Percentiles rank a stretch among this genome's conserved stretches.
These are phyloP conservation scores for Colletotrichum horii DNA, from an alignment of 2,329 filamentous ascomycete species.

Conservation along the genomic window DNA sequence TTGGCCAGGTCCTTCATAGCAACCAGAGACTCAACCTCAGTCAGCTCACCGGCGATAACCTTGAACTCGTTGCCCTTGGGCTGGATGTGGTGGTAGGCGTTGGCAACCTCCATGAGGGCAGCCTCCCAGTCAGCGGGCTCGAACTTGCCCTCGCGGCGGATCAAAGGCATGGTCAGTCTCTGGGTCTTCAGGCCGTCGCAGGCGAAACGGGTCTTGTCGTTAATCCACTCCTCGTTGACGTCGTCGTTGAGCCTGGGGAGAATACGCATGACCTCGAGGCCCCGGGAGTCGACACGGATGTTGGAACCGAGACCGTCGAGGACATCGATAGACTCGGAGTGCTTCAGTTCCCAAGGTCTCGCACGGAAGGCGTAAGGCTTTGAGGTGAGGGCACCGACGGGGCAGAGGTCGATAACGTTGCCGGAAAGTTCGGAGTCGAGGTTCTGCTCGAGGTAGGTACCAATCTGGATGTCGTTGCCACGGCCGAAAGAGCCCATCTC, in stretches of 20 bases:
- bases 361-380: constrained; percentile 98
- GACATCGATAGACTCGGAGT: constrained; percentile 95
- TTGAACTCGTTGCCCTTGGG: constrained; percentile 96
- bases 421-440: constrained; percentile 94
- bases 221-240: constrained; percentile 99
- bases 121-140: constrained; percentile 95
- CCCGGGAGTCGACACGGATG: constrained; percentile 91
- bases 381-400: constrained; percentile 92
- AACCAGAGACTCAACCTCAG: constrained; percentile 91
- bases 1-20: constrained; percentile 98
- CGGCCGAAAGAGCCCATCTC: constrained; percentile 94
- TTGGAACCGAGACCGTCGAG: constrained; percentile 92
- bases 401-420: constrained; percentile 98
- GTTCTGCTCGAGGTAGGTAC: constrained; percentile 94
- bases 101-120: constrained; percentile 84
- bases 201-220: constrained; percentile 96
- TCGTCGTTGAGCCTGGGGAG: constrained; percentile 94
- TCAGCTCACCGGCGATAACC: constrained; percentile 87
- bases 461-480: constrained; percentile 97
- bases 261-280: constrained; percentile 95
- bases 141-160: constrained; percentile 89
- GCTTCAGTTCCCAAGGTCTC: constrained; percentile 95
- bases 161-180: constrained; percentile 88
- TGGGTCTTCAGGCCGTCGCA: constrained; percentile 97
- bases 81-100: constrained; percentile 78